phyloP scores from a whole-genome alignment of 352 stramenopile species.

The Pythium graminicola region DNA sequence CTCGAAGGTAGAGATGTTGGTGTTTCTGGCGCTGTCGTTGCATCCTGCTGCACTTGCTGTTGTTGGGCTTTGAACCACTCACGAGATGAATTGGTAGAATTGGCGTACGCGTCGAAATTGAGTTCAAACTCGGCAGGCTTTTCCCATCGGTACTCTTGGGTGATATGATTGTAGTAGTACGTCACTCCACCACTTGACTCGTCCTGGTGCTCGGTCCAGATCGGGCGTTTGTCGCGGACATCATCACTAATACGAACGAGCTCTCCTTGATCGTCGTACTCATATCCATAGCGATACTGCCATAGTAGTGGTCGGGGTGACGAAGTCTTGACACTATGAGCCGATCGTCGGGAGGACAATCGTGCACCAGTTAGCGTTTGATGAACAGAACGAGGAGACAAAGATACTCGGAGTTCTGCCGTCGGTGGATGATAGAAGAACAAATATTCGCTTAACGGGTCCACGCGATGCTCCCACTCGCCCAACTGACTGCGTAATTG shows the following conservation, averaged over 20 bases:
- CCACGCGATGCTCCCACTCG: constrained; percentile 59
- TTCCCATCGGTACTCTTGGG: constrained; percentile 74
- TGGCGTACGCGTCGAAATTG: constrained; percentile 42
- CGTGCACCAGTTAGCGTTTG: background rate
- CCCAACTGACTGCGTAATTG: constrained; percentile 31
- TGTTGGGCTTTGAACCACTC: constrained; percentile 52
- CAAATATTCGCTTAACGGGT: constrained; percentile 48
- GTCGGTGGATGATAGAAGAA: constrained; percentile 66
- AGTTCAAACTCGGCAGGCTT: constrained; percentile 55
- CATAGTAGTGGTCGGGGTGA: constrained; percentile 45
- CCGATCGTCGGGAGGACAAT: constrained; percentile 11
- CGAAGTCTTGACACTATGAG: constrained; percentile 23
- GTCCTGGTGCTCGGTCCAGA: constrained; percentile 65
- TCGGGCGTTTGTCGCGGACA: constrained; percentile 24
- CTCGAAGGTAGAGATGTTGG: constrained; percentile 11
- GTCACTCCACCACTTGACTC: constrained; percentile 32
- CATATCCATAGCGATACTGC: constrained; percentile 74
- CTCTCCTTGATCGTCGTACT: constrained; percentile 35
- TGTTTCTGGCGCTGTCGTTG: constrained; percentile 2
- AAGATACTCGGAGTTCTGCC: constrained; percentile 37
- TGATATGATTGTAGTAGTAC: constrained; percentile 73
- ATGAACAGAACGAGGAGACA: constrained; percentile 57
- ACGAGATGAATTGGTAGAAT: constrained; percentile 36
- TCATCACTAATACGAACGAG: constrained; percentile 27
- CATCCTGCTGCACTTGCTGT: constrained; percentile 1